Evolutionary conservation across 2,329 filamentous ascomycete genomes (phyloP).

Genomic region (Rugonectria rugulosa): DNA sequence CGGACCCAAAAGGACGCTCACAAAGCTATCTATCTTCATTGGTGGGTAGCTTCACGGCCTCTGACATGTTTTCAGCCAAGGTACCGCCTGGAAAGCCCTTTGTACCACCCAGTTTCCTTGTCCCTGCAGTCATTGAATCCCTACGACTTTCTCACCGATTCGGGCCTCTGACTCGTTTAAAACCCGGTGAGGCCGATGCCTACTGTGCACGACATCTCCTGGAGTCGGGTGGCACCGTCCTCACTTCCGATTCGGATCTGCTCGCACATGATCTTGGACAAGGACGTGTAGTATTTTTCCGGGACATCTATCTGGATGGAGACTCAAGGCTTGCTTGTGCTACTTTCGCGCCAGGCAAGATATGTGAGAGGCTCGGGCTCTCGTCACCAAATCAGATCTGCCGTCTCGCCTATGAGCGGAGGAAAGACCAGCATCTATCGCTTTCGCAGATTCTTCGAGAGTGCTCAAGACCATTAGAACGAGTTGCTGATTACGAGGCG

Average conservation of each 20-base stretch:
- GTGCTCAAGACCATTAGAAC: conserved; percentile 33
- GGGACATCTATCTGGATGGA: conserved; percentile 60
- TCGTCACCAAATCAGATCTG: conserved; percentile 37
- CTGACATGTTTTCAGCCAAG: conserved; percentile 35
- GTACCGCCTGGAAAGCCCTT: conserved; percentile 42
- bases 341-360: conserved; percentile 45
- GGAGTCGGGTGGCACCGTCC: conserved; percentile 60
- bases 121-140: conserved; percentile 78
- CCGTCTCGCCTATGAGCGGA: conserved; percentile 48
- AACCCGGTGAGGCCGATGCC: conserved; percentile 85
- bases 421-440: conserved; percentile 36
- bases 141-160: conserved; percentile 58
- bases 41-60: conserved; percentile 20
- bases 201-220: conserved; percentile 76
- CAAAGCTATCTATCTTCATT: conserved; percentile 27
- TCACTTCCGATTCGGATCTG: conserved; percentile 90
- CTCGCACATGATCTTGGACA: conserved; percentile 75
- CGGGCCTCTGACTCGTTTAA: conserved; percentile 58
- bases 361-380: conserved; percentile 53
- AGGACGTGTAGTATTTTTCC: conserved; percentile 73
- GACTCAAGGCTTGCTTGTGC: conserved; percentile 35
- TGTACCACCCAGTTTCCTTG: conserved; percentile 72
- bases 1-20: conserved; percentile 38
- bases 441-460: conserved; percentile 41
- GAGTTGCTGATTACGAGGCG: conserved; percentile 34